Conservation (phyloP, 352 stramenopile species). For the Pythium phragmitis region DNA sequence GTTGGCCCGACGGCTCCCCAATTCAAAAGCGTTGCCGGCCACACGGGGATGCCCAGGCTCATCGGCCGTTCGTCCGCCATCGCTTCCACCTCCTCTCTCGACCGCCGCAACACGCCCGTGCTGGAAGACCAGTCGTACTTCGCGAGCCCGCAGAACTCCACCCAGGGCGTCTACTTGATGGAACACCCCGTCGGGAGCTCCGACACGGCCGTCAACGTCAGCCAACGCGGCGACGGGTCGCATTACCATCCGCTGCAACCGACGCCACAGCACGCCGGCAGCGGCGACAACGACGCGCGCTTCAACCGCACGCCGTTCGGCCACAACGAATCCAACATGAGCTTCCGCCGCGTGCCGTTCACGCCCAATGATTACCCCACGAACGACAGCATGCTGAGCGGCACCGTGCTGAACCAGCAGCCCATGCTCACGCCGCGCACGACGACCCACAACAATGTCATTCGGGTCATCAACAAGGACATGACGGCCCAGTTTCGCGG, state of each 20-base stretch:
- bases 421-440: slow-evolving; percentile 61
- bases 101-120: slow-evolving; percentile 64
- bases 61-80: slow-evolving; percentile 6
- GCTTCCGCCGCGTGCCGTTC: slow-evolving; percentile 32
- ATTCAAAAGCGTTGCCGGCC: neutral
- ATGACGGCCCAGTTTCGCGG: slow-evolving; percentile 86
- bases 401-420: slow-evolving; percentile 42
- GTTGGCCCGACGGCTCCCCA: slow-evolving; percentile 4
- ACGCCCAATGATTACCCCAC: slow-evolving; percentile 29
- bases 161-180: slow-evolving; percentile 67
- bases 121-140: slow-evolving; percentile 75
- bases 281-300: slow-evolving; percentile 29
- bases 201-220: slow-evolving; percentile 32
- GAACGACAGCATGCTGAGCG: slow-evolving; percentile 44
- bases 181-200: slow-evolving; percentile 35
- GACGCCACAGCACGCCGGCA: slow-evolving; percentile 16
- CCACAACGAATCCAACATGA: slow-evolving; percentile 50
- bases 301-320: slow-evolving; percentile 38
- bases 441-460: slow-evolving; percentile 69
- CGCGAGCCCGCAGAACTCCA: slow-evolving; percentile 43
- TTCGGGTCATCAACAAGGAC: slow-evolving; percentile 90
- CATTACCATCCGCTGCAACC: slow-evolving; percentile 32
- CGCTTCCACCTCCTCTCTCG: slow-evolving; percentile 8
- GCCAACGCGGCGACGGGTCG: slow-evolving; percentile 17
- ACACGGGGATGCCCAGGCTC: slow-evolving; percentile 29